Conservation (phyloP, 176 grass and related monocot species). For the Tuctoria greenei region DNA sequence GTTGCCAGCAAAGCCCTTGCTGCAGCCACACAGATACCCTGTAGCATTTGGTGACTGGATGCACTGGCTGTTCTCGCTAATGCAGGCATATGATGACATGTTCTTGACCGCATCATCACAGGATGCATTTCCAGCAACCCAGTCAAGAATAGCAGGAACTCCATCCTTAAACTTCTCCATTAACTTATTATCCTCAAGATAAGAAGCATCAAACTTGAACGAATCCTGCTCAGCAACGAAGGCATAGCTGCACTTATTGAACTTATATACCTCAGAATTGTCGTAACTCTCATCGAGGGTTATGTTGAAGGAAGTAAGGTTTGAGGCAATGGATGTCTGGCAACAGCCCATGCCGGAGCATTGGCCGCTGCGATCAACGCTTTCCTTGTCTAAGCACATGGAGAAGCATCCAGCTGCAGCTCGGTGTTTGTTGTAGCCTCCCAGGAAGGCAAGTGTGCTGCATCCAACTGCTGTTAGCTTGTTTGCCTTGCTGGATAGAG, state of each 20-base stretch:
- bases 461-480: constrained; percentile 44
- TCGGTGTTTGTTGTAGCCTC: constrained; percentile 3
- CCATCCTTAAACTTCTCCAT: constrained; percentile 24
- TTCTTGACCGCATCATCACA: constrained; percentile 28
- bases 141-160: constrained; percentile 38
- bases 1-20: constrained; percentile 32
- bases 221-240: constrained; percentile 34
- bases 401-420: constrained; percentile 36
- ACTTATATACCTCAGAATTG: constrained; percentile 21
- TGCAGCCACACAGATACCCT: constrained; percentile 42
- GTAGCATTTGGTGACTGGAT: constrained; percentile 26
- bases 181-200: constrained; percentile 28
- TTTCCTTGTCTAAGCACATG: not conserved
- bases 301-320: constrained; percentile 16
- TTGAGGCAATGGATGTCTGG: constrained; percentile 42
- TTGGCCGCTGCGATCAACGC: constrained; percentile 10
- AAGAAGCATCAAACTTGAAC: constrained; percentile 39
- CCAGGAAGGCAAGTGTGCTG: constrained; percentile 36
- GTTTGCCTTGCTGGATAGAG: constrained; percentile 38
- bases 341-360: constrained; percentile 57
- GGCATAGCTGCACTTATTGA: constrained; percentile 44
- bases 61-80: constrained; percentile 28
- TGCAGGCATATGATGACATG: constrained; percentile 29
- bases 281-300: constrained; percentile 18
- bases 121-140: constrained; percentile 29